phyloP scores from a whole-genome alignment of 1,284 basidiomycete genomes.

The Ustilago esculenta region DNA sequence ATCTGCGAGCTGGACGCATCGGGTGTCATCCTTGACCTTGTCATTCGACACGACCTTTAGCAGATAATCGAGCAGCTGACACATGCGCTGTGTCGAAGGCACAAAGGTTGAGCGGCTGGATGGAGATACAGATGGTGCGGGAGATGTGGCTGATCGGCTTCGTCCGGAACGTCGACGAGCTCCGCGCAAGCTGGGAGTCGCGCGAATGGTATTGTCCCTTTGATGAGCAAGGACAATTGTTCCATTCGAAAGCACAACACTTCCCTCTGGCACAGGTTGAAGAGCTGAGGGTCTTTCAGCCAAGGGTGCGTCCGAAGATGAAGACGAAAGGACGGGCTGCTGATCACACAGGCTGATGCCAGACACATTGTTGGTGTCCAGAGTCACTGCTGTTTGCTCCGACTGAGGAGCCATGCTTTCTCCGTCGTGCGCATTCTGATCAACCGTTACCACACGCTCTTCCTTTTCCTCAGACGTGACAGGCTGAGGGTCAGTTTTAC shows the following conservation, averaged over 20 bases:
- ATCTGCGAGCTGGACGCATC: background rate
- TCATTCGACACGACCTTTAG: constrained; percentile 3
- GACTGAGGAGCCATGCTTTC: too few species aligned
- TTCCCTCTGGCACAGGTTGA: background rate
- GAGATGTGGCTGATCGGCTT: too few species aligned
- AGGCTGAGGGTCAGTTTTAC: too few species aligned
- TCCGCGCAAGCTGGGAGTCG: background rate
- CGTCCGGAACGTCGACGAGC: too few species aligned
- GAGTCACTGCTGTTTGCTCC: too few species aligned
- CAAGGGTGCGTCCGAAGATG: background rate
- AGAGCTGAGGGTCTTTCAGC: background rate
- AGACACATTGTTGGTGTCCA: too few species aligned
- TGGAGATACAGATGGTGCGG: too few species aligned
- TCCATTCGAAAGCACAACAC: too few species aligned
- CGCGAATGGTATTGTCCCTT: background rate
- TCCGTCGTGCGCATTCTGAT: too few species aligned
- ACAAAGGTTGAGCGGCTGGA: background rate
- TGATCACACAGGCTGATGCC: background rate
- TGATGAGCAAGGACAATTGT: background rate
- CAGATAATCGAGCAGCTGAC: background rate
- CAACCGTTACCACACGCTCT: too few species aligned
- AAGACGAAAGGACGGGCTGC: background rate
- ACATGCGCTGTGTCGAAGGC: background rate
- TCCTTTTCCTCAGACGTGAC: too few species aligned
- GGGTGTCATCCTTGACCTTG: constrained; percentile 3